These are phyloP conservation scores for Fusarium scirpi DNA, from an alignment of 2,329 filamentous ascomycete species.

Conservation along the genomic window DNA sequence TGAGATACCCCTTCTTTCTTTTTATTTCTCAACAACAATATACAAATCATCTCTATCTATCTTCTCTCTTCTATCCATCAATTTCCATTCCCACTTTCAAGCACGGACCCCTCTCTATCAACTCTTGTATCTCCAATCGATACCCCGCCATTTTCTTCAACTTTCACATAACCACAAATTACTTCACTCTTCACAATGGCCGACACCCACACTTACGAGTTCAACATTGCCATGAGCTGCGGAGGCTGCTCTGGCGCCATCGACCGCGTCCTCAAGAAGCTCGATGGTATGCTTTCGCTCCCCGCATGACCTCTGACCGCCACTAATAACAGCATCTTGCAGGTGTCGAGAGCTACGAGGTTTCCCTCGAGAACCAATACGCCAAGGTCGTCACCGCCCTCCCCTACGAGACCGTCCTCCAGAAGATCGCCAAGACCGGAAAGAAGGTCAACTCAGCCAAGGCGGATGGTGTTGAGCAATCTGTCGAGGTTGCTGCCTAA, in stretches of 20 bases:
- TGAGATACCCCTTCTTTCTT: background rate
- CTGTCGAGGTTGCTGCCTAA: constrained; percentile 59
- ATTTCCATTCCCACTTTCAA: constrained; percentile 20
- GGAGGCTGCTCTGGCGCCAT: constrained; percentile 96
- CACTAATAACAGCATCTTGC: constrained; percentile 33
- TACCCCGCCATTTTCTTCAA: constrained; percentile 39
- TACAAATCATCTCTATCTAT: constrained; percentile 4
- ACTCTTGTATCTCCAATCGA: constrained; percentile 17
- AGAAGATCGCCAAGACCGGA: constrained; percentile 93
- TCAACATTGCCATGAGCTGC: constrained; percentile 94
- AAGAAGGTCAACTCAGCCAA: constrained; percentile 87
- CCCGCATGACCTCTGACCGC: background rate
- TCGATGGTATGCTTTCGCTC: constrained; percentile 74
- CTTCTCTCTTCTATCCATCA: background rate
- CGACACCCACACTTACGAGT: constrained; percentile 90
- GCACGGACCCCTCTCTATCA: constrained; percentile 5
- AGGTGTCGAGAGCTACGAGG: constrained; percentile 90
- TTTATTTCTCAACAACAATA: background rate
- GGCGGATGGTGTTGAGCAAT: constrained; percentile 73
- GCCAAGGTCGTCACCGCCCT: constrained; percentile 80
- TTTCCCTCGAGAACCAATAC: constrained; percentile 87
- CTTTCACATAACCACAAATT: background rate
- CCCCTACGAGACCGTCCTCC: constrained; percentile 82
- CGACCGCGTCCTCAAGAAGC: constrained; percentile 90
- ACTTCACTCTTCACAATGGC: constrained; percentile 66